These are phyloP conservation scores for Bipolaris sorokiniana DNA, from an alignment of 2,329 filamentous ascomycete genomes.

Conservation along the genomic window DNA sequence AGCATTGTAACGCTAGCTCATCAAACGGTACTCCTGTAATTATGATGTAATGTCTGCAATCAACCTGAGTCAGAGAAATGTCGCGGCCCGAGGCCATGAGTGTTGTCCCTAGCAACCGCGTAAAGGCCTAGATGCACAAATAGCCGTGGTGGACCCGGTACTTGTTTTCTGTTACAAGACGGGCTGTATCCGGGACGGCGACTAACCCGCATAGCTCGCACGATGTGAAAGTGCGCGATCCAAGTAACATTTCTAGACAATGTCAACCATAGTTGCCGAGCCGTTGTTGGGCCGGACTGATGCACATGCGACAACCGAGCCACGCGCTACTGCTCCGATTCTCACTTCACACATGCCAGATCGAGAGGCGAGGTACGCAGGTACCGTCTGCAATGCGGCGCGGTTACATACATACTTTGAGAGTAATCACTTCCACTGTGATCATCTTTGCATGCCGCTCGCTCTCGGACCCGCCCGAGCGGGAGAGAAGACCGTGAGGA, in stretches of 20 bases:
- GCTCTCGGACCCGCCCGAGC: conserved; percentile 14
- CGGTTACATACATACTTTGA: neutral
- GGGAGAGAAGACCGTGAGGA: neutral
- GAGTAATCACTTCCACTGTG: neutral
- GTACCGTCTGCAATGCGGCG: neutral
- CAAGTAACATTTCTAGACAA: conserved; percentile 8
- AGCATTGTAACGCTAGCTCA: conserved; percentile 34
- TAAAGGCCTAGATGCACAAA: neutral
- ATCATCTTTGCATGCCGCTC: conserved; percentile 1
- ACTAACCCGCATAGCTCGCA: neutral
- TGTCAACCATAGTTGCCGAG: conserved; percentile 14
- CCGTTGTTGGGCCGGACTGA: conserved; percentile 22
- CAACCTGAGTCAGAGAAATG: neutral
- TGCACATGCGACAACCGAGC: conserved; percentile 16
- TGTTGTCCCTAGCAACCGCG: conserved; percentile 7
- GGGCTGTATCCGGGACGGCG: neutral
- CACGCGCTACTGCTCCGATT: conserved; percentile 20
- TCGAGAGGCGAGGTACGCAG: conserved; percentile 1
- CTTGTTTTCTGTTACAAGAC: conserved; percentile 7
- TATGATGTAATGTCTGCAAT: conserved; percentile 4
- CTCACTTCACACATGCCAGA: conserved; percentile 9
- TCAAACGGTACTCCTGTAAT: neutral
- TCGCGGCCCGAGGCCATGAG: conserved; percentile 3
- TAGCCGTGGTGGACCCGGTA: conserved; percentile 5
- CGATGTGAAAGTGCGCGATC: neutral